A percentile compares a stretch with the other conserved stretches of the same genome.
Evolutionary conservation across 768 basidiomycete genomes (phyloP).

Genomic region (Lactifluus rugatus): DNA sequence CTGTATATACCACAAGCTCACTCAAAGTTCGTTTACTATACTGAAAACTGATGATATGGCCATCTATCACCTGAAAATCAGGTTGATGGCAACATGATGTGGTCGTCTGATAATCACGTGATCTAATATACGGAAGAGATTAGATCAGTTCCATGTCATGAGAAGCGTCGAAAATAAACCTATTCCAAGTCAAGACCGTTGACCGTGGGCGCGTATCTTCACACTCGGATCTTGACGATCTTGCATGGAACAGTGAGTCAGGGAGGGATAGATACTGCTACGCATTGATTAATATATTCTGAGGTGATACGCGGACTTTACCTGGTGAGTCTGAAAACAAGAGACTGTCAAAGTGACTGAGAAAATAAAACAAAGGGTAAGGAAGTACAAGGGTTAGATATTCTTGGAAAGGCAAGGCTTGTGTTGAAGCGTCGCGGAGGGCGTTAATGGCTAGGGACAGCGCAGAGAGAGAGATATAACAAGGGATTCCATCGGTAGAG

Average conservation of each 20-base stretch:
- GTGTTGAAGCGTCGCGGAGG: neutral
- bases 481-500: neutral
- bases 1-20: no score
- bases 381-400: constrained; percentile 7
- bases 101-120: neutral
- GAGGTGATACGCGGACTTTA: neutral
- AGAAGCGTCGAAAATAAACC: neutral
- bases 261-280: neutral
- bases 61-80: neutral
- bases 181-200: neutral
- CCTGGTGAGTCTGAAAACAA: neutral
- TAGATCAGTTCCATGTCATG: neutral
- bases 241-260: neutral
- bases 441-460: neutral
- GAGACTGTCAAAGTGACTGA: neutral
- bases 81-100: neutral
- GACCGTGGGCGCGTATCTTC: neutral
- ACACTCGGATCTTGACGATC: neutral
- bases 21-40: neutral
- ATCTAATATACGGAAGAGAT: neutral
- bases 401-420: constrained; percentile 16
- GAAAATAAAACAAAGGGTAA: constrained; percentile 1
- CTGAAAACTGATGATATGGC: neutral
- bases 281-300: neutral
- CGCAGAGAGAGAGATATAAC: neutral